Evolutionary conservation across 768 basidiomycete species (phyloP).

Genomic region (Tulasnella sp.): DNA sequence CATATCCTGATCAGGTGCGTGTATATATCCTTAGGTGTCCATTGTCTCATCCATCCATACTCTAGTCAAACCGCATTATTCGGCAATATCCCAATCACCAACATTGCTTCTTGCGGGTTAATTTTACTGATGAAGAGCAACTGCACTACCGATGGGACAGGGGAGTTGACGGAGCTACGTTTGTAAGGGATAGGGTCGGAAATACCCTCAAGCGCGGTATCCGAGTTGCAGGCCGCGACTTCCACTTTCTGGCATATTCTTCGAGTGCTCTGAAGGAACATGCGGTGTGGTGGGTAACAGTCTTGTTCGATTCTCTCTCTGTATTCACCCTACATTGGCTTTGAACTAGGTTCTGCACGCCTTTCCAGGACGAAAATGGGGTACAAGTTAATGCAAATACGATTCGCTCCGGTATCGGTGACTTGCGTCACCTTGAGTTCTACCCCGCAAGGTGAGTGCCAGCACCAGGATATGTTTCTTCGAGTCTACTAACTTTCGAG

Average conservation of each 20-base stretch:
- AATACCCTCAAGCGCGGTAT: slow-evolving; percentile 49
- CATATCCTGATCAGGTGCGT: slow-evolving; percentile 30
- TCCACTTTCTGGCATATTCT: slow-evolving; percentile 58
- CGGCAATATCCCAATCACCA: slow-evolving; percentile 48
- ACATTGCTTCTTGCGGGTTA: slow-evolving; percentile 66
- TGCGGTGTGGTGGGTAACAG: slow-evolving; percentile 43
- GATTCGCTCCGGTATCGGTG: slow-evolving; percentile 46
- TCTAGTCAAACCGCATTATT: slow-evolving; percentile 68
- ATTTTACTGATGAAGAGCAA: slow-evolving; percentile 73
- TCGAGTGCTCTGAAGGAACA: slow-evolving; percentile 65
- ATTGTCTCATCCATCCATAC: background rate
- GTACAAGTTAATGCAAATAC: slow-evolving; percentile 32
- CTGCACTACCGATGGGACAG: slow-evolving; percentile 59
- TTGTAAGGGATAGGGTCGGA: slow-evolving; percentile 49
- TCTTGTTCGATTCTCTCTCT: too few relatives aligned
- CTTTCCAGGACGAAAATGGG: slow-evolving; percentile 31
- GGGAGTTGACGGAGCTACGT: slow-evolving; percentile 45
- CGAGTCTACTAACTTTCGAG: slow-evolving; percentile 32
- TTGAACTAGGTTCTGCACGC: slow-evolving; percentile 39
- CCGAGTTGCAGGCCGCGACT: slow-evolving; percentile 41
- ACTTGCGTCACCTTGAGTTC: slow-evolving; percentile 35
- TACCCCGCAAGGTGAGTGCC: slow-evolving; percentile 23
- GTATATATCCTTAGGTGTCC: background rate
- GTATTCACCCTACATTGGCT: background rate
- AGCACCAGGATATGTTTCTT: background rate